phyloP scores from a whole-genome alignment of 257 asterid species.

The Osmanthus fragrans region DNA sequence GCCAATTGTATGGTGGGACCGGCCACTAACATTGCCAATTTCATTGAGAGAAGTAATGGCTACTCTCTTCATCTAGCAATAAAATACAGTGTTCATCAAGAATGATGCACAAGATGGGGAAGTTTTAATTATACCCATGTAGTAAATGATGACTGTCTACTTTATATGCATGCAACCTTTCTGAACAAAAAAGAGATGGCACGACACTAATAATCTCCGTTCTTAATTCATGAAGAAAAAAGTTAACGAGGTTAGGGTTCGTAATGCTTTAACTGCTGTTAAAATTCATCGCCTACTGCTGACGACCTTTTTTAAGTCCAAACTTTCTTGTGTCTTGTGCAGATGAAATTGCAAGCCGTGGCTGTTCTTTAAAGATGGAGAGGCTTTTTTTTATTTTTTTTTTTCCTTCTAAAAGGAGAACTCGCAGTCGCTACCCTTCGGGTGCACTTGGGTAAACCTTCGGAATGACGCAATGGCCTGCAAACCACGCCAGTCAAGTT shows the following conservation, averaged over 20 bases:
- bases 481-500: too few species aligned
- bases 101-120: neutral
- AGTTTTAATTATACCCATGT: neutral
- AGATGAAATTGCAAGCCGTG: conserved; percentile 25
- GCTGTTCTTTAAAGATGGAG: conserved; percentile 30
- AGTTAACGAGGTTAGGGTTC: neutral
- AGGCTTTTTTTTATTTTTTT: too few species aligned
- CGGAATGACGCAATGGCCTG: too few species aligned
- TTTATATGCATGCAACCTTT: neutral
- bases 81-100: neutral
- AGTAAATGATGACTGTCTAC: neutral
- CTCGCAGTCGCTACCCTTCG: too few species aligned
- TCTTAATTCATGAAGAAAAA: neutral
- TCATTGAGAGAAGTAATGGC: neutral
- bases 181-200: neutral
- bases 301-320: neutral
- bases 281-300: neutral
- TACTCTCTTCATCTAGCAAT: neutral
- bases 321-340: conserved; percentile 20
- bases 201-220: neutral
- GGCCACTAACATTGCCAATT: neutral
- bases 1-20: neutral
- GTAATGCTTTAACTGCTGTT: neutral
- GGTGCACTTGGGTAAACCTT: too few species aligned
- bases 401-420: too few species aligned